phyloP scores from a whole-genome alignment of 768 basidiomycete genomes.

The Collybia mongolica region DNA sequence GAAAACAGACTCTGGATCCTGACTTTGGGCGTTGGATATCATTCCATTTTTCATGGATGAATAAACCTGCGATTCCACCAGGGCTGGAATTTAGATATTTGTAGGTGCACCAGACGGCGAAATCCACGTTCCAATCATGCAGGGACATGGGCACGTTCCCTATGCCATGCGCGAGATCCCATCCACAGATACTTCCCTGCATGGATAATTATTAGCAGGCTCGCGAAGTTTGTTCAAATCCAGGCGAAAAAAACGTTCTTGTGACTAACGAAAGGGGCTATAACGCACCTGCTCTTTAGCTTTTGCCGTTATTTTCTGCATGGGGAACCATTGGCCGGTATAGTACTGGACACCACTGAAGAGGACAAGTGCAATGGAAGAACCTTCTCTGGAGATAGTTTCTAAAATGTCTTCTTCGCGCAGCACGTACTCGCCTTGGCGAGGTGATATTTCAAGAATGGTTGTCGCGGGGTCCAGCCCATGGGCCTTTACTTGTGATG shows the following conservation, averaged over 20 bases:
- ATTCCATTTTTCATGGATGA: conserved; percentile 83
- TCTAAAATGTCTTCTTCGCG: conserved; percentile 88
- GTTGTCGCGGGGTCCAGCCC: conserved; percentile 71
- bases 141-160: conserved; percentile 90
- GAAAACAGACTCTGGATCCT: conserved; percentile 22
- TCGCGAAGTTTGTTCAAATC: neutral
- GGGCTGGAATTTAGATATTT: conserved; percentile 97
- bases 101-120: conserved; percentile 99
- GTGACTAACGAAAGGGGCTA: conserved; percentile 12
- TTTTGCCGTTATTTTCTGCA: conserved; percentile 78
- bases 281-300: conserved; percentile 74
- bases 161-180: conserved; percentile 94
- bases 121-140: conserved; percentile 94
- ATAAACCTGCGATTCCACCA: conserved; percentile 95
- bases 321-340: conserved; percentile 93
- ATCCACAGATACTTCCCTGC: conserved; percentile 92
- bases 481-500: conserved; percentile 85
- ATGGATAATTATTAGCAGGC: conserved; percentile 15
- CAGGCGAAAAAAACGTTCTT: conserved; percentile 6
- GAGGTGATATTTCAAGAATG: conserved; percentile 78
- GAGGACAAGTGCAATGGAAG: conserved; percentile 84
- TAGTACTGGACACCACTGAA: conserved; percentile 97
- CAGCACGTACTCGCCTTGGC: conserved; percentile 80
- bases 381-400: conserved; percentile 67
- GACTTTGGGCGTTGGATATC: conserved; percentile 61